phyloP scores from a whole-genome alignment of 768 basidiomycete species.

The Cystofilobasidium bisporidii region DNA sequence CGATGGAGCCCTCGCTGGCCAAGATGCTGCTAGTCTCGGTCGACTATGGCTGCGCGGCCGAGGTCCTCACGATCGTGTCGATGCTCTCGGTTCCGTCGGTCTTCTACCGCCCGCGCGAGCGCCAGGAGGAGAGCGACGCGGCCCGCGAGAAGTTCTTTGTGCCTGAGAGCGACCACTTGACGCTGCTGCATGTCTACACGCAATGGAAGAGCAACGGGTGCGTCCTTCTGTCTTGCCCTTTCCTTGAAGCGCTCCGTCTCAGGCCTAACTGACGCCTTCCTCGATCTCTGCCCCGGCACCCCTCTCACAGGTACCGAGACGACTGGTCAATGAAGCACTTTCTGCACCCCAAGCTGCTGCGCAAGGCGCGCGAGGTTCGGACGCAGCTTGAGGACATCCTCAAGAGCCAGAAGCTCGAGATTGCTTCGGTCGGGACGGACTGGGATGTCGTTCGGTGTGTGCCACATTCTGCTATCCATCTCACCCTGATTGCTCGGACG shows the following conservation, averaged over 20 bases:
- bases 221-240: constrained; percentile 34
- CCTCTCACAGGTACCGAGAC: constrained; percentile 61
- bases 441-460: constrained; percentile 72
- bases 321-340: constrained; percentile 94
- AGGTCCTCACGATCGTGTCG: constrained; percentile 97
- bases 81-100: constrained; percentile 98
- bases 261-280: neutral
- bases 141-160: constrained; percentile 98
- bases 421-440: constrained; percentile 84
- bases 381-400: constrained; percentile 96
- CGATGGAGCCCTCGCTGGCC: constrained; percentile 98
- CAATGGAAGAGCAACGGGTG: constrained; percentile 97
- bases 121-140: constrained; percentile 95
- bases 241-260: neutral
- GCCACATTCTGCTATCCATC: too few relatives aligned
- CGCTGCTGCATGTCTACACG: constrained; percentile 87
- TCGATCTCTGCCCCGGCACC: too few relatives aligned
- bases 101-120: constrained; percentile 92
- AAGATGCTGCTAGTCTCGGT: constrained; percentile 97
- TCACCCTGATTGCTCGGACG: too few relatives aligned
- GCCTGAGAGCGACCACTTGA: constrained; percentile 94
- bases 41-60: constrained; percentile 81
- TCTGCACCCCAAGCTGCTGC: constrained; percentile 85
- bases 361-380: constrained; percentile 91
- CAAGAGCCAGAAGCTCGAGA: constrained; percentile 96